Percentiles rank a stretch among this genome's conserved stretches.
phyloP scores from a whole-genome alignment of 1,139 yeast genomes.

The Hyphopichia buzzinii region DNA sequence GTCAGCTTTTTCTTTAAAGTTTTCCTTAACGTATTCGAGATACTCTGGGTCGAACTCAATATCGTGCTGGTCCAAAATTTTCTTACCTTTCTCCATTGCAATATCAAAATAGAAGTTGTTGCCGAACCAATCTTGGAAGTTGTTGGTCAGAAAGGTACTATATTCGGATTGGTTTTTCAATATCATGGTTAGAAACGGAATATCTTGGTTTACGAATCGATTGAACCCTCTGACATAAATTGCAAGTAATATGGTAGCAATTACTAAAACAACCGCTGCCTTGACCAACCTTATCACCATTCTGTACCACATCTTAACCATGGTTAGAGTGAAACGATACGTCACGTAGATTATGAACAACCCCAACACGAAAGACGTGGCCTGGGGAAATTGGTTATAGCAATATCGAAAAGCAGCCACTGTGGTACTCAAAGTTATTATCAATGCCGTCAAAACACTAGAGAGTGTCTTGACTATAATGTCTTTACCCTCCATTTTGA shows the following conservation, averaged over 20 bases:
- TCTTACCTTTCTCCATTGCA: neutral
- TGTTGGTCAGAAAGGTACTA: too few relatives aligned
- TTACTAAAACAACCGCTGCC: constrained; percentile 10
- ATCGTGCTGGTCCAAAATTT: constrained; percentile 7
- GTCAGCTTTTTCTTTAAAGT: constrained; percentile 13
- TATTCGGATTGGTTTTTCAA: neutral
- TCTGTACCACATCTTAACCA: constrained; percentile 26
- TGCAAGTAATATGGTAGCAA: constrained; percentile 11
- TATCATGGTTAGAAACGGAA: constrained; percentile 11
- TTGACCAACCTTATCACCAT: constrained; percentile 22
- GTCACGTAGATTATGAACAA: constrained; percentile 19
- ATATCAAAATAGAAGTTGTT: too few relatives aligned
- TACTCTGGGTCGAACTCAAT: constrained; percentile 12
- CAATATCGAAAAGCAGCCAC: too few relatives aligned
- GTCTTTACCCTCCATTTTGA: too few relatives aligned
- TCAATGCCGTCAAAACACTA: too few relatives aligned
- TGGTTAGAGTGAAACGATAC: constrained; percentile 18
- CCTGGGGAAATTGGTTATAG: constrained; percentile 24
- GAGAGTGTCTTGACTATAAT: too few relatives aligned
- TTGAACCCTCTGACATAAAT: constrained; percentile 20
- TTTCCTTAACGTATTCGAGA: constrained; percentile 18
- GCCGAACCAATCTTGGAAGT: too few relatives aligned
- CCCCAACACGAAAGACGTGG: constrained; percentile 18
- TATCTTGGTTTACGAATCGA: constrained; percentile 17
- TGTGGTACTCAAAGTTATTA: too few relatives aligned